Percentiles rank a stretch among this genome's conserved stretches.
These are phyloP conservation scores for Ogataea paraovalis DNA, from an alignment of 805 yeast genomes.

Conservation along the genomic window DNA sequence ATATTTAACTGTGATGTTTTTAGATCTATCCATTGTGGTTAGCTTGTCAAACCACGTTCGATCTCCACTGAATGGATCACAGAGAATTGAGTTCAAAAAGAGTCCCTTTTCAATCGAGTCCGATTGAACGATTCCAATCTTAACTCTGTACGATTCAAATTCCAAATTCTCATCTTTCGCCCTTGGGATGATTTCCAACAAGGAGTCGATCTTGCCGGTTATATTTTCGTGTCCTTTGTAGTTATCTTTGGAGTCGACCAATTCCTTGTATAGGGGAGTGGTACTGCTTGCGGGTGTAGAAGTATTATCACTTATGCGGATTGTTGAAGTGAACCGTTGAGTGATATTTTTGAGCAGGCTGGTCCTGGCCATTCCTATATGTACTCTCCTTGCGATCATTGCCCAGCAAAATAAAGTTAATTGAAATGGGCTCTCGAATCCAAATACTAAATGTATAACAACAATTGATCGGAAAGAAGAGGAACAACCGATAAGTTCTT, in stretches of 20 bases:
- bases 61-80: constrained; percentile 29
- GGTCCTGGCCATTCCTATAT: background rate
- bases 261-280: constrained; percentile 3
- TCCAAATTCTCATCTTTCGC: background rate
- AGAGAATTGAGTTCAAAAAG: constrained; percentile 23
- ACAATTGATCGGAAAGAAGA: no score
- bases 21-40: constrained; percentile 6
- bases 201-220: constrained; percentile 12
- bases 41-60: constrained; percentile 18
- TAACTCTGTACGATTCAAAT: constrained; percentile 22
- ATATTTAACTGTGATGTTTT: constrained; percentile 15
- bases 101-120: constrained; percentile 16
- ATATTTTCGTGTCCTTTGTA: constrained; percentile 12
- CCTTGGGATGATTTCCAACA: constrained; percentile 14
- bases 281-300: background rate
- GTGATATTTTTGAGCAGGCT: background rate
- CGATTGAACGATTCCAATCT: constrained; percentile 28
- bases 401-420: background rate
- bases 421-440: no score
- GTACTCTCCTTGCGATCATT: background rate
- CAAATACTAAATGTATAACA: no score
- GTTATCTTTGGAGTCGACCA: constrained; percentile 11
- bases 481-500: no score
- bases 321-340: background rate
- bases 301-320: background rate